phyloP scores from a whole-genome alignment of 768 basidiomycete species.

The Hemileccinum rubropunctum region DNA sequence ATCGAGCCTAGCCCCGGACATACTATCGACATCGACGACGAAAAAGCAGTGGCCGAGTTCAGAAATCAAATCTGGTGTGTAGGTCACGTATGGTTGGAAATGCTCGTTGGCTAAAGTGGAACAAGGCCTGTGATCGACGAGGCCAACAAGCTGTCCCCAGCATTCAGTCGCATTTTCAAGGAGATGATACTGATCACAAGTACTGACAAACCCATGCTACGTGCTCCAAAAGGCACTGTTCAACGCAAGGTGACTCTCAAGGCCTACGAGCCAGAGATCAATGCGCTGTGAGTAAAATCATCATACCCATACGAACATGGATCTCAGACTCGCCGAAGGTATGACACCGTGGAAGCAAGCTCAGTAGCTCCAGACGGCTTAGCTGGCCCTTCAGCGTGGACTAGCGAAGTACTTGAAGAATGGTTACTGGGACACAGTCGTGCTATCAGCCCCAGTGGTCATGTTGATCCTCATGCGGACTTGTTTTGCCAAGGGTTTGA shows the following conservation, averaged over 20 bases:
- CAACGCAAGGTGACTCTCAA: conserved; percentile 38
- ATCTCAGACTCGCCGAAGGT: conserved; percentile 17
- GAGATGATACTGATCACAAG: conserved; percentile 52
- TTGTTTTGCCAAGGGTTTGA: conserved; percentile 35
- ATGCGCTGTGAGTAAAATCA: conserved; percentile 36
- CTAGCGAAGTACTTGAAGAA: conserved; percentile 6
- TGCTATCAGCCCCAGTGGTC: conserved; percentile 4
- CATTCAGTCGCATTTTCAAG: conserved; percentile 46
- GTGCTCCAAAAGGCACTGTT: conserved; percentile 46
- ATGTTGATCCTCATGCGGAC: conserved; percentile 18
- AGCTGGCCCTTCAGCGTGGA: conserved; percentile 27
- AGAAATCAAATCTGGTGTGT: conserved; percentile 25
- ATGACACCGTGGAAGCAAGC: conserved; percentile 32
- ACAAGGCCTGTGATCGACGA: conserved; percentile 41
- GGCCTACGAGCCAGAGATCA: conserved; percentile 45
- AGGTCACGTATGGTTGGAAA: too few relatives aligned
- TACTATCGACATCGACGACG: conserved; percentile 13
- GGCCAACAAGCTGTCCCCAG: conserved; percentile 40
- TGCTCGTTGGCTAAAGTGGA: too few relatives aligned
- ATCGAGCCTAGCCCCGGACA: conserved; percentile 24
- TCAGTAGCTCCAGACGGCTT: conserved; percentile 15
- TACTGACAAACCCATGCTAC: conserved; percentile 41
- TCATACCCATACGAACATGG: too few relatives aligned
- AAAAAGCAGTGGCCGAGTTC: conserved; percentile 9
- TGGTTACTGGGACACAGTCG: conserved; percentile 31